These are phyloP conservation scores for Lipomyces yamadae DNA, from an alignment of 805 yeast genomes.

Conservation along the genomic window DNA sequence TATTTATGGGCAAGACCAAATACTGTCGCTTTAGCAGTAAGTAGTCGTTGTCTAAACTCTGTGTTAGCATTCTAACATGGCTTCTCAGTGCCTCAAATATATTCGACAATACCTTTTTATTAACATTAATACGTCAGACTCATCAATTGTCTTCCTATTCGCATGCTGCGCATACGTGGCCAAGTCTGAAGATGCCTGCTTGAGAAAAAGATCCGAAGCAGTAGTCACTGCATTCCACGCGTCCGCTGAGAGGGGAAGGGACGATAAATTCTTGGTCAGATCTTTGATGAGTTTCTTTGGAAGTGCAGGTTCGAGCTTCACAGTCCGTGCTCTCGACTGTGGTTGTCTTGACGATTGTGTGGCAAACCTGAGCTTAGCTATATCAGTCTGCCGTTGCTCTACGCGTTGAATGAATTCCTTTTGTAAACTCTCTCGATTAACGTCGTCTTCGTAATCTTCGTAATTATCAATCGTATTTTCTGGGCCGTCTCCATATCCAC, in stretches of 20 bases:
- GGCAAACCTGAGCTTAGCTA: background rate
- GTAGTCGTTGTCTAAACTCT: conserved; percentile 13
- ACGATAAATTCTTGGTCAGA: conserved; percentile 12
- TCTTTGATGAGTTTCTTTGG: conserved; percentile 18
- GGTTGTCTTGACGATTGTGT: background rate
- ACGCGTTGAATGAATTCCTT: background rate
- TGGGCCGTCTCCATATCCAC: background rate
- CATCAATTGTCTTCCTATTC: conserved; percentile 41
- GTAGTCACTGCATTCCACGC: conserved; percentile 39
- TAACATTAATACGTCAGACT: conserved; percentile 42
- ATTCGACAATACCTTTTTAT: conserved; percentile 39
- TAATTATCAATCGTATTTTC: conserved; percentile 6
- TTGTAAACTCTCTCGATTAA: conserved; percentile 7
- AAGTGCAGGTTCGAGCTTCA: background rate
- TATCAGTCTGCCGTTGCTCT: background rate
- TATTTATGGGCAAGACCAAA: conserved; percentile 23
- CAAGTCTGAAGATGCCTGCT: conserved; percentile 43
- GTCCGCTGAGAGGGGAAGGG: conserved; percentile 31
- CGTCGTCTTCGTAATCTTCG: conserved; percentile 11
- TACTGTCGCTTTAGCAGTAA: conserved; percentile 8
- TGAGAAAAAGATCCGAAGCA: conserved; percentile 44
- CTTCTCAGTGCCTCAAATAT: background rate
- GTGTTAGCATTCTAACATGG: background rate
- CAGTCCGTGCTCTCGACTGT: background rate
- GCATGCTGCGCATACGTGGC: conserved; percentile 47